phyloP scores from a whole-genome alignment of 179 eudicot genomes.

The Drosera spatulata region DNA sequence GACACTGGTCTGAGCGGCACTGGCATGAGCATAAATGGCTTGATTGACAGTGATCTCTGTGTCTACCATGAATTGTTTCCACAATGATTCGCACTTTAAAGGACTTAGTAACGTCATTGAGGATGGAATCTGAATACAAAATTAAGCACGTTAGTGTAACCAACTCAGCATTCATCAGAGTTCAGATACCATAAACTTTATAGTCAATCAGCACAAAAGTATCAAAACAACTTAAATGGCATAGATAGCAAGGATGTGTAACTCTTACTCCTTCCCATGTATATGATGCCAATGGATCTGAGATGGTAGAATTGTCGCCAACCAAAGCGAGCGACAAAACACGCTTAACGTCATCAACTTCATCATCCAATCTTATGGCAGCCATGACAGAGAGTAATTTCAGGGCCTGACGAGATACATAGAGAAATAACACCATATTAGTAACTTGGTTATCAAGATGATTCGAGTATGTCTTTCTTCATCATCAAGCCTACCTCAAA shows the following conservation, averaged over 20 bases:
- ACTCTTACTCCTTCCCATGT: slow-evolving; percentile 77
- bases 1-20: slow-evolving; percentile 22
- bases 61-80: slow-evolving; percentile 22
- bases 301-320: slow-evolving; percentile 29
- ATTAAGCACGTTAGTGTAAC: too few species aligned
- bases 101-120: slow-evolving; percentile 82
- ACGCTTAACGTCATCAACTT: slow-evolving; percentile 56
- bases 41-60: slow-evolving; percentile 89
- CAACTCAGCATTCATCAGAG: too few species aligned
- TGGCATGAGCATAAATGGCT: slow-evolving; percentile 29
- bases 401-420: slow-evolving; percentile 21
- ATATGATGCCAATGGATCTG: slow-evolving; percentile 89
- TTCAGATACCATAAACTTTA: too few species aligned
- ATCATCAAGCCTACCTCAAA: slow-evolving; percentile 50
- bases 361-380: slow-evolving; percentile 55
- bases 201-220: too few species aligned
- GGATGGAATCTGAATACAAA: slow-evolving; percentile 50
- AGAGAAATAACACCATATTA: not conserved
- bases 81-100: slow-evolving; percentile 1
- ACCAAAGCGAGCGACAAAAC: slow-evolving; percentile 58
- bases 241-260: not conserved
- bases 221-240: too few species aligned
- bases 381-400: too few species aligned
- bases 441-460: too few species aligned
- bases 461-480: too few species aligned